These are phyloP conservation scores for Arachis stenosperma DNA, from an alignment of 306 rosid species.

Conservation along the genomic window DNA sequence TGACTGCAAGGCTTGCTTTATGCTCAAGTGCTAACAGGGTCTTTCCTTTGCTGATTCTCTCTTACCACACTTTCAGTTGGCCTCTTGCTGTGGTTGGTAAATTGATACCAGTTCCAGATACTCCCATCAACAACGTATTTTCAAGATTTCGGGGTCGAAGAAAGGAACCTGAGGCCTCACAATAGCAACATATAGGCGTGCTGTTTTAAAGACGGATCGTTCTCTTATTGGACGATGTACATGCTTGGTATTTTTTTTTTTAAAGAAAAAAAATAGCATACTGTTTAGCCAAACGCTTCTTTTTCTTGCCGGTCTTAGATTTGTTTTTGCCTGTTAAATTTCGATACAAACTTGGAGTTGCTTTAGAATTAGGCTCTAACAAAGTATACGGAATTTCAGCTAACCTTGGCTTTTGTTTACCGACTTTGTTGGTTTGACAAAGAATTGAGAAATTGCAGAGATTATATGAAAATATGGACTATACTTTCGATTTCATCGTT, in stretches of 20 bases:
- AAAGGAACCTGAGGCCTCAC: slow-evolving; percentile 34
- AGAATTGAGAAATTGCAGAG: slow-evolving; percentile 1
- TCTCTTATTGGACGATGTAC: slow-evolving; percentile 2
- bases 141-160: slow-evolving; percentile 25
- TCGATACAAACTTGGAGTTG: slow-evolving; percentile 19
- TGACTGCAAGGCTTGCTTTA: not conserved
- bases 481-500: slow-evolving; percentile 6
- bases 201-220: slow-evolving; percentile 5
- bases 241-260: not conserved
- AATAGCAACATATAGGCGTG: slow-evolving; percentile 35
- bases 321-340: slow-evolving; percentile 2
- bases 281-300: slow-evolving; percentile 2
- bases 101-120: slow-evolving; percentile 70
- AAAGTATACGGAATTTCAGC: slow-evolving; percentile 12
- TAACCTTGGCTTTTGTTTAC: slow-evolving; percentile 23
- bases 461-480: not conserved
- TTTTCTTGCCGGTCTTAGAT: slow-evolving; percentile 25
- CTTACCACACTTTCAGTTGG: slow-evolving; percentile 62
- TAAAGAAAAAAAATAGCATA: slow-evolving; percentile 5
- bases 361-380: slow-evolving; percentile 41
- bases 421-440: slow-evolving; percentile 14
- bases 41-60: not conserved
- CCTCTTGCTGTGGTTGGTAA: slow-evolving; percentile 91
- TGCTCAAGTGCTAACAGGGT: slow-evolving; percentile 7
- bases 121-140: slow-evolving; percentile 44